Conservation (phyloP, 257 asterid species). For the Coffea eugenioides region DNA sequence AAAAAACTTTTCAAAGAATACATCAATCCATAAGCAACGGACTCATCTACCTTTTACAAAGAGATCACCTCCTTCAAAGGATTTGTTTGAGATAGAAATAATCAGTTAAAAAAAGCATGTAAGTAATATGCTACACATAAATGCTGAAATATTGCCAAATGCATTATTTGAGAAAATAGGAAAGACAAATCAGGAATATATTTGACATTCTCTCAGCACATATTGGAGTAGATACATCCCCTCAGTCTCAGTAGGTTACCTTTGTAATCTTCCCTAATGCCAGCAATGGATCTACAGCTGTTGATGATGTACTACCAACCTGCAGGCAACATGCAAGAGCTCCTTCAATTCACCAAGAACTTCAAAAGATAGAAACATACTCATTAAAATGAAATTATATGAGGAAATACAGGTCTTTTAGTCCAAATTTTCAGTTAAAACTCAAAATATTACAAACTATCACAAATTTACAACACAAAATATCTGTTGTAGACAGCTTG, state of each 20-base stretch:
- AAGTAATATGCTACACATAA: too few species aligned
- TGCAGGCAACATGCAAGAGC: conserved; percentile 25
- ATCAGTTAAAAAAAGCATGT: not conserved
- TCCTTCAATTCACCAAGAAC: conserved; percentile 1
- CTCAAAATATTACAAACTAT: not conserved
- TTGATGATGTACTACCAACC: conserved; percentile 95
- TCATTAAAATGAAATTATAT: not conserved
- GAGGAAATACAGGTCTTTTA: not conserved
- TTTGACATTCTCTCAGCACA: not conserved
- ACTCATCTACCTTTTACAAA: too few species aligned
- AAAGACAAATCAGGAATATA: not conserved
- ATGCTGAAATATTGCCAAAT: too few species aligned
- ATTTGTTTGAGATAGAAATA: not conserved
- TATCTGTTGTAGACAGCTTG: not conserved
- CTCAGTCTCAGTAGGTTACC: conserved; percentile 34
- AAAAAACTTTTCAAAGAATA: not conserved
- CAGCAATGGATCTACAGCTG: conserved; percentile 90
- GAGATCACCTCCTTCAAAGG: not conserved
- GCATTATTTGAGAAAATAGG: too few species aligned
- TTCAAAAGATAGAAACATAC: not conserved
- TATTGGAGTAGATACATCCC: not conserved
- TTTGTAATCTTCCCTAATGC: conserved; percentile 63
- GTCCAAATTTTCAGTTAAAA: not conserved
- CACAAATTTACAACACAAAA: not conserved
- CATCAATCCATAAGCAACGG: not conserved